phyloP scores from a whole-genome alignment of 768 basidiomycete species.

The Lactifluus volemus region DNA sequence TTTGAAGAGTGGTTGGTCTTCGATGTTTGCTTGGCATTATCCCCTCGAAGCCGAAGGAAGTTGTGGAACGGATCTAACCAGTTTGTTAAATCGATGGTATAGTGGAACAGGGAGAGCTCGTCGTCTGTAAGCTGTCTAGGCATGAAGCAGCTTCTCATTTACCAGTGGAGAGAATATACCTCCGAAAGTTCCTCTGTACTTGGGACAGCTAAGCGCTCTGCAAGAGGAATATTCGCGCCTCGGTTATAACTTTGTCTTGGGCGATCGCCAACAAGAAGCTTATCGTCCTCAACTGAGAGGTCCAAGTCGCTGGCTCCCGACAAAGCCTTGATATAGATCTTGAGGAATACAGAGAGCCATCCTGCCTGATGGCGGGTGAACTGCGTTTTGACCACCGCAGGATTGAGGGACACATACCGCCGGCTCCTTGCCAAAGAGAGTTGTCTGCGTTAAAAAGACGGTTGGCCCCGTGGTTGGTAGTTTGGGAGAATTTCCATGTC shows the following conservation, averaged over 20 bases:
- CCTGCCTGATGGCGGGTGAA: slow-evolving; percentile 19
- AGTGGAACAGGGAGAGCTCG: slow-evolving; percentile 50
- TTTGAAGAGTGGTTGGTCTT: slow-evolving; percentile 63
- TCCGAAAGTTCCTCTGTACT: slow-evolving; percentile 46
- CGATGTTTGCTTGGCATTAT: slow-evolving; percentile 63
- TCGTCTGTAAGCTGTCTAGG: slow-evolving; percentile 51
- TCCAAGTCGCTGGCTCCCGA: slow-evolving; percentile 75
- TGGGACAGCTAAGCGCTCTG: slow-evolving; percentile 46
- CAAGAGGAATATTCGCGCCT: slow-evolving; percentile 42
- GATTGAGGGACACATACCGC: slow-evolving; percentile 38
- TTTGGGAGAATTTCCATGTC: slow-evolving; percentile 73
- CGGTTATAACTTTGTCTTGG: slow-evolving; percentile 53
- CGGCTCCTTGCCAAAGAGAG: slow-evolving; percentile 52
- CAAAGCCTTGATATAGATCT: slow-evolving; percentile 69
- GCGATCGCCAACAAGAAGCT: slow-evolving; percentile 70
- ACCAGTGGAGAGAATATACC: slow-evolving; percentile 28
- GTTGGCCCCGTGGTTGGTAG: slow-evolving; percentile 54
- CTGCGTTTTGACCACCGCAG: not conserved
- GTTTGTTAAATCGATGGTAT: slow-evolving; percentile 50
- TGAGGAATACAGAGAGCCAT: slow-evolving; percentile 67
- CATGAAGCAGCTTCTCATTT: slow-evolving; percentile 2
- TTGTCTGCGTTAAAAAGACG: slow-evolving; percentile 53
- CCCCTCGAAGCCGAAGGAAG: slow-evolving; percentile 64
- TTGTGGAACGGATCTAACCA: slow-evolving; percentile 78
- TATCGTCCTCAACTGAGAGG: slow-evolving; percentile 65